These are phyloP conservation scores for Phaeosphaeriaceae sp. DNA, from an alignment of 2,329 filamentous ascomycete species.

Conservation along the genomic window DNA sequence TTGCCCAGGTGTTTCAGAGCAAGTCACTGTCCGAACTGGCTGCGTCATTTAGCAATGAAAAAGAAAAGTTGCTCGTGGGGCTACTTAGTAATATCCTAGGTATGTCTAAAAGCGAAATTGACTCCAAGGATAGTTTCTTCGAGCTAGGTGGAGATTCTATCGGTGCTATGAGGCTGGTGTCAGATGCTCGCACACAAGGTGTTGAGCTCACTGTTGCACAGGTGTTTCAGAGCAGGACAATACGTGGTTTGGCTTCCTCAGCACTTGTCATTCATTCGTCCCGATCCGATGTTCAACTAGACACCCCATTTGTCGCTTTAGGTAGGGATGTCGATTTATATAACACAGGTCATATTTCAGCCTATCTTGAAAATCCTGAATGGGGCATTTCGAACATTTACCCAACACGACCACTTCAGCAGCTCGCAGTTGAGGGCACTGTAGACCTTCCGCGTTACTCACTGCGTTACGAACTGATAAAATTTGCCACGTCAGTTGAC, in stretches of 20 bases:
- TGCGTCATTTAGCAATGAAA: conserved; percentile 48
- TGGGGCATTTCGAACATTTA: conserved; percentile 63
- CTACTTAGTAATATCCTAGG: conserved; percentile 38
- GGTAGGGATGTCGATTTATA: conserved; percentile 53
- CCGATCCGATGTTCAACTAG: conserved; percentile 25
- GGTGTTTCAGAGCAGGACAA: conserved; percentile 53
- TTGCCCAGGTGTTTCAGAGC: conserved; percentile 52
- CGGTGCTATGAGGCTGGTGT: conserved; percentile 54
- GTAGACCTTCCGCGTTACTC: conserved; percentile 66
- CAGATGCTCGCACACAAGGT: conserved; percentile 46
- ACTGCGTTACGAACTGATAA: conserved; percentile 68
- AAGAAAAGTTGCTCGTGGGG: conserved; percentile 37
- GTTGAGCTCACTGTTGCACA: conserved; percentile 51
- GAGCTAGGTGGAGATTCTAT: conserved; percentile 56
- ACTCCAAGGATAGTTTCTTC: conserved; percentile 52
- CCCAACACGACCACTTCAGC: conserved; percentile 65
- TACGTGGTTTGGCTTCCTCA: conserved; percentile 41
- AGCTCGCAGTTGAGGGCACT: conserved; percentile 65
- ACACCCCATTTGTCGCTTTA: conserved; percentile 61
- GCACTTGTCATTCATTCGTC: conserved; percentile 38
- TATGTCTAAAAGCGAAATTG: conserved; percentile 44
- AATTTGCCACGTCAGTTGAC: conserved; percentile 62
- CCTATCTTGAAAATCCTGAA: conserved; percentile 58
- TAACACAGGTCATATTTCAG: conserved; percentile 56
- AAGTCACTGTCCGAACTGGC: conserved; percentile 61